Evolutionary conservation across 2,329 filamentous ascomycete species (phyloP), one percentile per base, ranked within the genome.

Genomic region (Xylariaceae sp.): DNA sequence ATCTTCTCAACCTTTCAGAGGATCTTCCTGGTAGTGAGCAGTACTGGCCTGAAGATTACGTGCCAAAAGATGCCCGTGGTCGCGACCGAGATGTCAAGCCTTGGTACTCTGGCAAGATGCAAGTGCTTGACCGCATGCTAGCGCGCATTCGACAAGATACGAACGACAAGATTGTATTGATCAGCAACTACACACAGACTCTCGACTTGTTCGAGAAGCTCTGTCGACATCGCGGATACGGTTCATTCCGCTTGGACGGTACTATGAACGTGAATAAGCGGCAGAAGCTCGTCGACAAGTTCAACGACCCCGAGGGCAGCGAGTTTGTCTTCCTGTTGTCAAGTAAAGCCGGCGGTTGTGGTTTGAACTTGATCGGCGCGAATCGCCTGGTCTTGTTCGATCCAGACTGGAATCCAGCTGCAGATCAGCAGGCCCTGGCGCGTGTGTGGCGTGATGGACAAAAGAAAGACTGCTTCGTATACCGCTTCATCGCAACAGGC

Each of bases 401-500:
- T 67, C 94, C 94, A 0, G 90, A 94, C 74, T 99, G 94, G 94
- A 99, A 99, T 69, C 94, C 94, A 0, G 94, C 94, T 2, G 92
- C 94, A 0, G 94, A 99, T 71, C 94, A 99, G 74, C 94, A 99
- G 76, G 94, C 94, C 3, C 82, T 99, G 35, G 94, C 94, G 42
- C 89, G 94, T 78, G 94, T 99, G 17, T 99, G 94, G 94, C 90
- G 94, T 80, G 94, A 99, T 69, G 94, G 94, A 0, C 94, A 99
- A 75, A 97, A 95, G 81, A 99, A 99, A 72, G 94, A 99, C 71
- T 99, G 94, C 71, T 99, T 99, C 69, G 94, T 99, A 13, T 99
- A 99, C 74, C 89, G 94, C n/a, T 99, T 99, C 77, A 99, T 99
- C 69, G 90, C 92, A 0, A 97, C 95, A 0, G 94, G 94, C 3